These are phyloP conservation scores for Brachypodium distachyon DNA, from an alignment of 202 grass and related monocot genomes.

Conservation along the genomic window DNA sequence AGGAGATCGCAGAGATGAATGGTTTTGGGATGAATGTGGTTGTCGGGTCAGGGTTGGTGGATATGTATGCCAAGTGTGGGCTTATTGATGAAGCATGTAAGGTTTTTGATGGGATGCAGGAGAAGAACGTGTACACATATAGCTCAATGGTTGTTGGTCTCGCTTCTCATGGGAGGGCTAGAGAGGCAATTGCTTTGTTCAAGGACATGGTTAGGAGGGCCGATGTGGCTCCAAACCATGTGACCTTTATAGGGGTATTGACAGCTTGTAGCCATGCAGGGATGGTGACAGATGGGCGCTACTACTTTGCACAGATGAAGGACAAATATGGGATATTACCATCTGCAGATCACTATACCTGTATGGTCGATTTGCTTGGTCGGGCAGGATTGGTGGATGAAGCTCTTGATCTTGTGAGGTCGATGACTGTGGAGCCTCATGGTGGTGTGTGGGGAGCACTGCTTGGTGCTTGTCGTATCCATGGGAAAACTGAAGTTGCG, in stretches of 20 bases:
- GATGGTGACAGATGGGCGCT: conserved; percentile 51
- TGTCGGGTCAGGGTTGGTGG: conserved; percentile 57
- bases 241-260: conserved; percentile 58
- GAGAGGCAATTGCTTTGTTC: conserved; percentile 45
- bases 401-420: conserved; percentile 53
- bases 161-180: conserved; percentile 41
- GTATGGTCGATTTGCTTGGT: conserved; percentile 74
- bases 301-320: conserved; percentile 63
- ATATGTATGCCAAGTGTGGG: conserved; percentile 74
- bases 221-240: conserved; percentile 50
- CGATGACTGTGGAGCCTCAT: conserved; percentile 49
- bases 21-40: conserved; percentile 42
- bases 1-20: conserved; percentile 34
- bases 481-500: conserved; percentile 46
- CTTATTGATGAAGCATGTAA: conserved; percentile 39
- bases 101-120: conserved; percentile 38
- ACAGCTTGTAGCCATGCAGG: conserved; percentile 65
- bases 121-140: conserved; percentile 64
- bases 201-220: conserved; percentile 39
- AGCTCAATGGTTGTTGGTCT: conserved; percentile 62
- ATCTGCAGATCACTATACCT: conserved; percentile 71
- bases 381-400: conserved; percentile 61
- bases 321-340: conserved; percentile 49
- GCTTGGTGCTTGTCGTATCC: conserved; percentile 57
- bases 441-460: conserved; percentile 59